Evolutionary conservation across 1,284 basidiomycete genomes (phyloP), one percentile per base, ranked within the genome.

Genomic region (Moesziomyces aphidis): DNA sequence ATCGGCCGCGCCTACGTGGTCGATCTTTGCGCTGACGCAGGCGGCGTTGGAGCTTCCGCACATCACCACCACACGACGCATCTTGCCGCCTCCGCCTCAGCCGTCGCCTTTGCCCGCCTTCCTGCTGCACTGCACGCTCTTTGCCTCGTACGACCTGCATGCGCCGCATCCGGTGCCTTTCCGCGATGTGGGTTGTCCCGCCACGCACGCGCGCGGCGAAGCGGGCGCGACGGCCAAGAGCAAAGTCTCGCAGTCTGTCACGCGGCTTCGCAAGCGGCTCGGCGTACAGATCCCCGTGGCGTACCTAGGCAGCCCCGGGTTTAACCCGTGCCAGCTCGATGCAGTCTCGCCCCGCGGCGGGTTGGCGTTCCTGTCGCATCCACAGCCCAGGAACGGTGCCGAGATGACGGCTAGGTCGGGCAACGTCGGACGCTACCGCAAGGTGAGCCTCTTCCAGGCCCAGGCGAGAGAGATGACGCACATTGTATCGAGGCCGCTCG

Each of bases 71-170:
- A 50, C 46, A n/a, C 53, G 42, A 23, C 56, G 58, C 9, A 54
- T 70, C 22, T 39, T 46, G 2, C 36, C 52, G 9, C 72, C 72
- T 4, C 45, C 53, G 1, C 21, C 62, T 2, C 60, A 62, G 10
- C 43, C 26, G 0, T 55, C 49, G 2, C 66, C 72, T 5, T 36
- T 74, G 5, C 62, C 66, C 1, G 26, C 62, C 1, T 56, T 61
- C 22, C 23, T 74, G 57, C 56, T 75, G n/a, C 73, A 75, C 28
- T 75, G 73, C 24, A 75, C 68, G 4, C 43, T 75, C 8, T 75
- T 64, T 23, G 73, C 73, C 7, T 60, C 55, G 31, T 70, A 75
- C 49, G 73, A 75, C 7, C 4, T 53, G 34, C 21, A 45, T 19
- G 28, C 51, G 15, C 67, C 68, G 2, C 60, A 64, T 21, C 54